phyloP scores from a whole-genome alignment of 192 early-diverging fungal genomes.

The Backusella westeae region DNA sequence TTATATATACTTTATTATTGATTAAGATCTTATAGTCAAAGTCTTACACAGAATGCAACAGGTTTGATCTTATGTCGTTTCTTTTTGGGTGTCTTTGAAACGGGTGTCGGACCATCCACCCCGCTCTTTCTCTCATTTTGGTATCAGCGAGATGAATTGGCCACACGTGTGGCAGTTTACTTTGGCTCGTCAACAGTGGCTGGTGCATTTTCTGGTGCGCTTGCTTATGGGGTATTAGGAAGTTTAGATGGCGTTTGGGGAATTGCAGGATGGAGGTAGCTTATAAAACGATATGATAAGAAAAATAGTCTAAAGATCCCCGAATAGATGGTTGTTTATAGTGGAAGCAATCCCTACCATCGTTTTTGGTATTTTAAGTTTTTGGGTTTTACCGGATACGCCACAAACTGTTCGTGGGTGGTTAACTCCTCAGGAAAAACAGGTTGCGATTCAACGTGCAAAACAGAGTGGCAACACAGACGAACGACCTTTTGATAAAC shows the following conservation, averaged over 20 bases:
- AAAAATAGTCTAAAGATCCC: neutral
- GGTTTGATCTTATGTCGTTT: constrained; percentile 29
- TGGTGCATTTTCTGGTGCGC: constrained; percentile 69
- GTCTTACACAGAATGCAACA: constrained; percentile 20
- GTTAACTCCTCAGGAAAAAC: constrained; percentile 36
- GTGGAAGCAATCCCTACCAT: constrained; percentile 66
- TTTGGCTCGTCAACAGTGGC: constrained; percentile 67
- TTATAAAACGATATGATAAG: neutral
- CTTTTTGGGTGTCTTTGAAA: constrained; percentile 27
- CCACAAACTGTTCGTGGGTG: constrained; percentile 36
- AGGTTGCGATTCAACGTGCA: constrained; percentile 38
- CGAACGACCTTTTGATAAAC: constrained; percentile 18
- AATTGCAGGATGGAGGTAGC: constrained; percentile 57
- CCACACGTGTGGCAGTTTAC: constrained; percentile 52
- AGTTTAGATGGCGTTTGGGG: constrained; percentile 45
- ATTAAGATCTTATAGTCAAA: constrained; percentile 11
- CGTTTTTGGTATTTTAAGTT: constrained; percentile 50
- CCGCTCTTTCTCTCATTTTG: constrained; percentile 27
- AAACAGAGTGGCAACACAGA: constrained; percentile 24
- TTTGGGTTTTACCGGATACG: constrained; percentile 52
- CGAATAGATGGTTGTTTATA: constrained; percentile 62
- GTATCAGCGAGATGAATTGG: constrained; percentile 26
- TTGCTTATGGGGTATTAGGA: constrained; percentile 62
- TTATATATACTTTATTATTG: neutral
- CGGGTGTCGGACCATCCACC: constrained; percentile 16